phyloP scores from a whole-genome alignment of 169 alveolate species.

The Besnoitia besnoiti region DNA sequence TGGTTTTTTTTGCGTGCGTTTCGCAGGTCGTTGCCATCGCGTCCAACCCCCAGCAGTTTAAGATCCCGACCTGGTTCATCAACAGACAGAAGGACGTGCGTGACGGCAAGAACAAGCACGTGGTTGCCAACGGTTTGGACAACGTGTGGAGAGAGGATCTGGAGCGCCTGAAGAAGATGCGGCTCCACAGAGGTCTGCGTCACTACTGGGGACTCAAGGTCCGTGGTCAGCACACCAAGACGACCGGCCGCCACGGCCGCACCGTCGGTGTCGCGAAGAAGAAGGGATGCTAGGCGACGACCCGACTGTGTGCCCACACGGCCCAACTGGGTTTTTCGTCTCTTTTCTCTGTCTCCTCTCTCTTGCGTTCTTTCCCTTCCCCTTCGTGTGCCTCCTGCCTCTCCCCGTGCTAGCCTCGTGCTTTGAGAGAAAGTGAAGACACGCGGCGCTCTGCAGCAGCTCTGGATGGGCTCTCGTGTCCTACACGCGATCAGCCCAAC shows the following conservation, averaged over 20 bases:
- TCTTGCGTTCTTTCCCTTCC: too few species aligned
- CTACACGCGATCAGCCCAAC: too few species aligned
- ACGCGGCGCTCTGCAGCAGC: neutral
- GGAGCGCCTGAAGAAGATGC: constrained; percentile 98
- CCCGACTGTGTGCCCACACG: neutral
- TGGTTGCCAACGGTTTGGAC: constrained; percentile 94
- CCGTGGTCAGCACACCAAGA: constrained; percentile 99
- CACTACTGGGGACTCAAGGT: constrained; percentile 98
- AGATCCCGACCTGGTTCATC: constrained; percentile 98
- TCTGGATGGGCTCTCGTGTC: too few species aligned
- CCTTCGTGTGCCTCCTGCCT: neutral
- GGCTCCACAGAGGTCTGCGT: constrained; percentile 97
- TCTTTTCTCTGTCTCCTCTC: too few species aligned
- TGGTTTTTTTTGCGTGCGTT: neutral
- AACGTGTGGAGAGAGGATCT: constrained; percentile 98
- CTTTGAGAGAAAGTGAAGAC: too few species aligned
- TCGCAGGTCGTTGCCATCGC: constrained; percentile 88
- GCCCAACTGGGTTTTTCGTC: neutral
- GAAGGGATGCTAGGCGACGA: constrained; percentile 77
- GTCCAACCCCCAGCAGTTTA: constrained; percentile 92
- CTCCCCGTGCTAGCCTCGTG: neutral
- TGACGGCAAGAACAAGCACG: constrained; percentile 95
- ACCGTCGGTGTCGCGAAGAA: constrained; percentile 97
- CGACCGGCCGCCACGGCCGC: constrained; percentile 99
- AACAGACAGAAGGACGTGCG: constrained; percentile 96